Conservation (phyloP, 495 filamentous ascomycete genomes). For the Tuber melanosporum region DNA sequence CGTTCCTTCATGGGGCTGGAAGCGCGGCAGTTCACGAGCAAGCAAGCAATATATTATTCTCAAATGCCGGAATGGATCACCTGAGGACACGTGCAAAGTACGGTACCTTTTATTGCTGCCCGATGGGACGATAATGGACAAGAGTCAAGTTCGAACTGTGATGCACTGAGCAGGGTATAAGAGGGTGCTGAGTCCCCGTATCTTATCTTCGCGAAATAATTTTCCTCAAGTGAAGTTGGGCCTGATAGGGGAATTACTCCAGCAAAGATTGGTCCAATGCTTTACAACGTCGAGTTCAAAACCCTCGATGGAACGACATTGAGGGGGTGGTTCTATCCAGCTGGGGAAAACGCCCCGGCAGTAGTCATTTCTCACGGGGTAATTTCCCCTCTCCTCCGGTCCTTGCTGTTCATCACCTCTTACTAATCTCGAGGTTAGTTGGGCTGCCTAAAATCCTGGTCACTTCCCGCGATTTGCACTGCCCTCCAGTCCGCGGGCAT, state of each 20-base stretch:
- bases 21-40: background rate
- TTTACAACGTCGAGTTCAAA: constrained; percentile 37
- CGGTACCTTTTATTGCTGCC: background rate
- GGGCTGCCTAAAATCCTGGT: constrained; percentile 20
- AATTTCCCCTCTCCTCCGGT: background rate
- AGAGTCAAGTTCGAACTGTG: background rate
- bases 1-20: background rate
- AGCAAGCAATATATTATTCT: no score
- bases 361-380: constrained; percentile 36
- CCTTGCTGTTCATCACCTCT: background rate
- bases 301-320: constrained; percentile 40
- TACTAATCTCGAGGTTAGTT: background rate
- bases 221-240: background rate
- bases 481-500: constrained; percentile 16
- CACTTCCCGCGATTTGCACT: constrained; percentile 13
- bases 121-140: background rate
- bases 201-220: background rate
- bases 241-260: background rate
- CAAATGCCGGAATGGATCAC: background rate
- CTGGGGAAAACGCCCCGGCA: constrained; percentile 25
- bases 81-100: background rate
- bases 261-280: constrained; percentile 2
- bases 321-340: constrained; percentile 40
- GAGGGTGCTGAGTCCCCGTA: background rate
- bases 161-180: background rate